Percentiles rank a stretch among this genome's conserved stretches.
Evolutionary conservation across 2,329 filamentous ascomycete species (phyloP).

Genomic region (Clarireedia homoeocarpa): DNA sequence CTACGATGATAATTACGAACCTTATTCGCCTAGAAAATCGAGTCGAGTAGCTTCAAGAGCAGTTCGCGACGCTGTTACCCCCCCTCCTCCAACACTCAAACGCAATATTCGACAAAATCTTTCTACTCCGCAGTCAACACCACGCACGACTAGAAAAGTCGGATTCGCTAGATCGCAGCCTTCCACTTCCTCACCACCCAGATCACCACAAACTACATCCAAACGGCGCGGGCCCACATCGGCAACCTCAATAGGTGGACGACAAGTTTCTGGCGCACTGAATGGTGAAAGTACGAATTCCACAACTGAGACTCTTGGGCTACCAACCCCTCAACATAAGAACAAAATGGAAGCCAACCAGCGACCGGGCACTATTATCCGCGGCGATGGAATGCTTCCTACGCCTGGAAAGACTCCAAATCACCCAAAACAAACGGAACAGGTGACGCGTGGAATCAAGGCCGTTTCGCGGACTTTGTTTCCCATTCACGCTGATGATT

Average conservation of each 20-base stretch:
- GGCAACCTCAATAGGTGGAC: slow-evolving; percentile 37
- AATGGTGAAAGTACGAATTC: slow-evolving; percentile 37
- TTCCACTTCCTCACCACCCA: slow-evolving; percentile 14
- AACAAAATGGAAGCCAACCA: slow-evolving; percentile 20
- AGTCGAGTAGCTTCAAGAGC: slow-evolving; percentile 54
- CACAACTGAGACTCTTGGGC: slow-evolving; percentile 31
- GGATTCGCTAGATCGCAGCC: slow-evolving; percentile 16
- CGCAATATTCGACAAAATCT: slow-evolving; percentile 30
- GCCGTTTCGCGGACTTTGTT: slow-evolving; percentile 56
- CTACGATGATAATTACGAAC: slow-evolving; percentile 61
- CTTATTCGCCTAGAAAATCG: slow-evolving; percentile 64
- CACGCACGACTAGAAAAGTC: slow-evolving; percentile 14
- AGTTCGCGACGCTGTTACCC: slow-evolving; percentile 41
- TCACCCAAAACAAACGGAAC: slow-evolving; percentile 46
- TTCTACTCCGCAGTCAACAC: slow-evolving; percentile 14
- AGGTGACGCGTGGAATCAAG: slow-evolving; percentile 43
- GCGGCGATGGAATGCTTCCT: slow-evolving; percentile 52
- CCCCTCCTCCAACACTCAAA: slow-evolving; percentile 37
- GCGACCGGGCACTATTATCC: slow-evolving; percentile 11
- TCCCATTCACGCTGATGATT: slow-evolving; percentile 33
- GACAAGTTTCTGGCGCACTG: slow-evolving; percentile 39
- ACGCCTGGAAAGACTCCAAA: slow-evolving; percentile 73
- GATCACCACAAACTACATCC: slow-evolving; percentile 23
- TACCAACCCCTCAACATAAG: slow-evolving; percentile 17
- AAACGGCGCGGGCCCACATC: slow-evolving; percentile 20